Evolutionary conservation across 2,329 filamentous ascomycete genomes (phyloP), one percentile per base, ranked within the genome.

Genomic region (Nectriaceae sp.): DNA sequence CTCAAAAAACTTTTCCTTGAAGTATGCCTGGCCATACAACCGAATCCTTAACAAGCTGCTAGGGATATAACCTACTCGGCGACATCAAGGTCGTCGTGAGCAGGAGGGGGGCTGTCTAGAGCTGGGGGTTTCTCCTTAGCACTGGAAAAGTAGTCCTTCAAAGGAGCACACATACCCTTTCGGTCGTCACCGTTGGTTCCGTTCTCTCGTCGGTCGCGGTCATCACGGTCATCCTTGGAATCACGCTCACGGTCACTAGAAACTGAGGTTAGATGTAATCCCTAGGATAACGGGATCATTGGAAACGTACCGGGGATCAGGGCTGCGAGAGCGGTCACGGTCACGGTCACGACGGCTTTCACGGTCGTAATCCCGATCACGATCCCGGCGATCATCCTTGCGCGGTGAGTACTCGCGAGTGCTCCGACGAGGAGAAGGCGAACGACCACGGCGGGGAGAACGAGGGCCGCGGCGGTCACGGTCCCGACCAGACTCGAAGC

Each of bases 41-140:
- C 22, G 44, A 45, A 41, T 47, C 50, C 42, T 42, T 21, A 39
- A 40, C 42, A 31, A 47, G 38, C 47, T 36, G 33, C 8, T 36
- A 5, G n/a, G n/a, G 16, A 13, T 13, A 36, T 11, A 16, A 5
- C 16, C 16, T 36, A 36, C 33, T 36, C 33, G n/a, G 33, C 94
- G 66, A 94, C 92, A 71, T 99, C 94, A 68, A 97, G 83, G 67
- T 99, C 94, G 70, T 99, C 94, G 66, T 96, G 90, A 62, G 85
- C 87, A 55, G 89, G 86, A 55, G 89, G 84, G 59, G 90, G 88
- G 63, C 89, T 90, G 60, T 95, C 90, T 63, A 87, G 75, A 67
- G 82, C 77, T 78, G 52, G 5, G 37, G 16, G n/a, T 36, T 16
- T 21, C 26, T 31, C 8, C 26, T 31, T 31, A 8, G 26, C n/a